A percentile compares a stretch with the other conserved stretches of the same genome.
Evolutionary conservation across 2,329 filamentous ascomycete species (phyloP).

Genomic region (Colletotrichum eremochloae): DNA sequence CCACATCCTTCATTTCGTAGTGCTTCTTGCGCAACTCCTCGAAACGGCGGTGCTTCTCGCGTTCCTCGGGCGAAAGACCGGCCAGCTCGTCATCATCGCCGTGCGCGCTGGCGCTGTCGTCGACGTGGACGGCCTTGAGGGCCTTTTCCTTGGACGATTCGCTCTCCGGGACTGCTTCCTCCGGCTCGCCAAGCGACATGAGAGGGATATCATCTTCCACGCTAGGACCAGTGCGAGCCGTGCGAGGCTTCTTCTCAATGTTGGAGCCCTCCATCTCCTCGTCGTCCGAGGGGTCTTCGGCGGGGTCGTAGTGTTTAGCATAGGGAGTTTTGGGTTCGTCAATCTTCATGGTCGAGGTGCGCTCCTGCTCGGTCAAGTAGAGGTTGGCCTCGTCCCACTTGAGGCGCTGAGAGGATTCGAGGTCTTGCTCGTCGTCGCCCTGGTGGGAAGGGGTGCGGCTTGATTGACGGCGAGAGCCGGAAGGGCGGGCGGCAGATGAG

Average conservation of each 20-base stretch:
- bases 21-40: constrained; percentile 94
- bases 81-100: constrained; percentile 68
- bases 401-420: constrained; percentile 77
- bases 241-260: constrained; percentile 56
- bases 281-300: constrained; percentile 87
- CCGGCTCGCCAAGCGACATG: constrained; percentile 91
- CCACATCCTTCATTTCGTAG: constrained; percentile 98
- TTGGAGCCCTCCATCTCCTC: constrained; percentile 73
- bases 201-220: constrained; percentile 85
- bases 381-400: constrained; percentile 99
- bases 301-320: constrained; percentile 89
- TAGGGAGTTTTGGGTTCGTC: constrained; percentile 98
- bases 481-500: constrained; percentile 76
- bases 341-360: constrained; percentile 97
- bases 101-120: constrained; percentile 66
- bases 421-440: constrained; percentile 59
- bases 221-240: constrained; percentile 44
- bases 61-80: constrained; percentile 77
- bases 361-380: constrained; percentile 96
- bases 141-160: constrained; percentile 50
- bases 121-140: constrained; percentile 76
- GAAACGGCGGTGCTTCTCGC: constrained; percentile 92
- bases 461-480: constrained; percentile 80
- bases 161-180: constrained; percentile 74
- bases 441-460: constrained; percentile 61